Evolutionary conservation across 2,329 filamentous ascomycete species (phyloP).

Genomic region (Ophiosphaerella narmari): DNA sequence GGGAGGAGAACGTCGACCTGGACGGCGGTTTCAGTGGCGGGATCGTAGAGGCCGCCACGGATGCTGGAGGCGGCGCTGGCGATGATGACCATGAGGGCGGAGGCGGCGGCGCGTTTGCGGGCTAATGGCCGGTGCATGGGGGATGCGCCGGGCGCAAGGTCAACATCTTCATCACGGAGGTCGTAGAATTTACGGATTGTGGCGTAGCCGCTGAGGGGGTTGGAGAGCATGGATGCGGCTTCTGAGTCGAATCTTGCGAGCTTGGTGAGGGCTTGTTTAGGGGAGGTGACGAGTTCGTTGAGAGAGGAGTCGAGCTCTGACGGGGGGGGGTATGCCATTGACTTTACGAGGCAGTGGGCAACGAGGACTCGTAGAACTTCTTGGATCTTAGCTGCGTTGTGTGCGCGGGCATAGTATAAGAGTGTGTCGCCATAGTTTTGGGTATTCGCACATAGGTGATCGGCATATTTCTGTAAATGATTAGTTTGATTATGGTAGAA

Average conservation of each 20-base stretch:
- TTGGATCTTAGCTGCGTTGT: constrained; percentile 76
- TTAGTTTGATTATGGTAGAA: constrained; percentile 18
- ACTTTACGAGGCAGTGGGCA: constrained; percentile 84
- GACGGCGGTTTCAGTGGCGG: constrained; percentile 77
- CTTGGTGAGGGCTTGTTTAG: constrained; percentile 71
- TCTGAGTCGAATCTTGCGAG: constrained; percentile 77
- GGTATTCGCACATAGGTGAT: constrained; percentile 72
- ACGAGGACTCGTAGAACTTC: constrained; percentile 86
- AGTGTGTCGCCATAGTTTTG: constrained; percentile 84
- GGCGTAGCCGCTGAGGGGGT: constrained; percentile 88
- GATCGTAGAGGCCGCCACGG: constrained; percentile 85
- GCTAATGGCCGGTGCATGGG: constrained; percentile 58
- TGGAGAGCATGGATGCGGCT: constrained; percentile 81
- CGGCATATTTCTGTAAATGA: constrained; percentile 72
- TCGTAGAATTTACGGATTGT: constrained; percentile 90
- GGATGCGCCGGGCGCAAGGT: constrained; percentile 42
- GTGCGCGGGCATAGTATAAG: constrained; percentile 88
- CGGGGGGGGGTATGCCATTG: constrained; percentile 74
- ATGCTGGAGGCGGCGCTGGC: constrained; percentile 88
- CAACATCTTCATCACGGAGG: constrained; percentile 72
- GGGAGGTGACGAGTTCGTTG: constrained; percentile 69
- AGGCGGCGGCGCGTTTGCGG: constrained; percentile 71
- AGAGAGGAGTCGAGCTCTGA: constrained; percentile 75
- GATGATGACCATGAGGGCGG: constrained; percentile 80
- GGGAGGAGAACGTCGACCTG: constrained; percentile 85